Evolutionary conservation across 768 basidiomycete genomes (phyloP).

Genomic region (Lepiota brunneoincarnata): DNA sequence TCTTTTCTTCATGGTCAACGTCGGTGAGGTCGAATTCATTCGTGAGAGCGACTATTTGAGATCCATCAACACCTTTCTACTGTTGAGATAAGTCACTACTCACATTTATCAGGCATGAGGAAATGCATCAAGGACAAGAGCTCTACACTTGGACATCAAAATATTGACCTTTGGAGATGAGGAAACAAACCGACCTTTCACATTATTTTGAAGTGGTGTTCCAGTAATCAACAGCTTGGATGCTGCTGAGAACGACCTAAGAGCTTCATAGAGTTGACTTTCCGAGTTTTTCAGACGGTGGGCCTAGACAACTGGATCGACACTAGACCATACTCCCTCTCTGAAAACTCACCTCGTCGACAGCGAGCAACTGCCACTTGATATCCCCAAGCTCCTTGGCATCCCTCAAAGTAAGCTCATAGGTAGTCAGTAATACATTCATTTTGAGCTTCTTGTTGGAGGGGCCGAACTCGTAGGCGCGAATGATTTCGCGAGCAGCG

Average conservation of each 20-base stretch:
- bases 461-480: slow-evolving; percentile 87
- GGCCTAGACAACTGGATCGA: slow-evolving; percentile 48
- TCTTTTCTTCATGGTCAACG: slow-evolving; percentile 89
- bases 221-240: slow-evolving; percentile 97
- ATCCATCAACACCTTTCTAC: slow-evolving; percentile 2
- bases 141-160: slow-evolving; percentile 46
- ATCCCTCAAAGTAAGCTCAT: slow-evolving; percentile 92
- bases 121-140: slow-evolving; percentile 98
- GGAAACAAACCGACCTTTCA: slow-evolving; percentile 70
- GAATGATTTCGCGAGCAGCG: slow-evolving; percentile 84
- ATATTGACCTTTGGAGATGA: slow-evolving; percentile 3
- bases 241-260: slow-evolving; percentile 83
- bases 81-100: slow-evolving; percentile 23
- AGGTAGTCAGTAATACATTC: slow-evolving; percentile 96
- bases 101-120: slow-evolving; percentile 97
- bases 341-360: slow-evolving; percentile 75
- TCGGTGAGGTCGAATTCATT: slow-evolving; percentile 96
- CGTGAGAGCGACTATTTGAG: slow-evolving; percentile 71
- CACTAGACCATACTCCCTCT: slow-evolving; percentile 13
- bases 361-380: slow-evolving; percentile 96
- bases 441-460: slow-evolving; percentile 91
- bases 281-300: slow-evolving; percentile 98
- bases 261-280: slow-evolving; percentile 93
- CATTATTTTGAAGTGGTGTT: slow-evolving; percentile 97
- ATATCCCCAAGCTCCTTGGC: slow-evolving; percentile 84